Evolutionary conservation across 768 basidiomycete genomes (phyloP).

Genomic region (Naganishia friedmannii): DNA sequence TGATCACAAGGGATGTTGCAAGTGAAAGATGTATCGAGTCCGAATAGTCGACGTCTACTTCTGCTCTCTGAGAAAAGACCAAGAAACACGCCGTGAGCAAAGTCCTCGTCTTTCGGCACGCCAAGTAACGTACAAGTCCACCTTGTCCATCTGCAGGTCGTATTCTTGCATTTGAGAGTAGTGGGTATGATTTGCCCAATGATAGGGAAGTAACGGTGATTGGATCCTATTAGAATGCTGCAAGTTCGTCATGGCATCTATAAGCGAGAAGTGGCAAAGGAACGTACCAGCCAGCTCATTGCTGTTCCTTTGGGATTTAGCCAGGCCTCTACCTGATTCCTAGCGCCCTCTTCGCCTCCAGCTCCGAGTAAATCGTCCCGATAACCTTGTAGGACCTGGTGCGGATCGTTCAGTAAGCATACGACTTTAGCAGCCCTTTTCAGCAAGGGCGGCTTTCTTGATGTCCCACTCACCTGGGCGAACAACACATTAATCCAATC

Average conservation of each 20-base stretch:
- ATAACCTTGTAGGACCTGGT: conserved; percentile 67
- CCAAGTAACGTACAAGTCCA: conserved; percentile 45
- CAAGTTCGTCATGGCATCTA: not conserved
- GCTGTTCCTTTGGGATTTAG: conserved; percentile 68
- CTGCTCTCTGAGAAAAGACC: conserved; percentile 61
- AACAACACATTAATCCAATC: conserved; percentile 89
- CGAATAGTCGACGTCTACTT: conserved; percentile 78
- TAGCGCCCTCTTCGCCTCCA: conserved; percentile 79
- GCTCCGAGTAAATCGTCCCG: conserved; percentile 66
- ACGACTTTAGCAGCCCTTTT: no score
- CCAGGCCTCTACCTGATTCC: conserved; percentile 72
- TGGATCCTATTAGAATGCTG: conserved; percentile 61
- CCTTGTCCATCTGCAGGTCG: conserved; percentile 54
- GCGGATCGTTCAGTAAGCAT: no score
- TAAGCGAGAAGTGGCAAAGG: not conserved
- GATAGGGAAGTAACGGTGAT: conserved; percentile 81
- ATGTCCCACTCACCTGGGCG: conserved; percentile 65
- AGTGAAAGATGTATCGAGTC: conserved; percentile 71
- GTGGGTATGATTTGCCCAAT: conserved; percentile 75
- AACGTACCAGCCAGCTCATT: conserved; percentile 18
- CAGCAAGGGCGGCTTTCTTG: not conserved
- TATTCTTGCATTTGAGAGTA: conserved; percentile 67
- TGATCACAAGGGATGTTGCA: conserved; percentile 54
- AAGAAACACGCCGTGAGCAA: not conserved
- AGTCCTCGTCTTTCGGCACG: not conserved